Conservation (phyloP, 768 basidiomycete species). For the Kwoniella europaea region DNA sequence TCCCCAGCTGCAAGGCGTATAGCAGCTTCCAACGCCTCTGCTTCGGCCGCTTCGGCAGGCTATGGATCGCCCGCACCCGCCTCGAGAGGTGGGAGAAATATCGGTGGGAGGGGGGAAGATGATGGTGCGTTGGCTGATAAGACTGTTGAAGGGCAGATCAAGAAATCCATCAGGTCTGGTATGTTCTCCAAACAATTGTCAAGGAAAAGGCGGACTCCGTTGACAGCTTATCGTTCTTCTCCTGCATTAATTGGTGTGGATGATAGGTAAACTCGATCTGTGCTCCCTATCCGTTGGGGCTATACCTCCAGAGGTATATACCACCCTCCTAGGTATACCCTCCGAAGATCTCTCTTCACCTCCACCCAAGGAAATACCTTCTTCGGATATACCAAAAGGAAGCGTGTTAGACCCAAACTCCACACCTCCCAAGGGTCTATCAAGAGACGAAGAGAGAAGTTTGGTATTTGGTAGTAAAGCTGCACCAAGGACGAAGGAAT, state of each 20-base stretch:
- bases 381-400: neutral
- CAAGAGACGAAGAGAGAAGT: conserved; percentile 26
- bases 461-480: conserved; percentile 31
- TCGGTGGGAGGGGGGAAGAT: neutral
- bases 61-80: conserved; percentile 6
- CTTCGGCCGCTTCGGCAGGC: conserved; percentile 9
- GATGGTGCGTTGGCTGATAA: conserved; percentile 35
- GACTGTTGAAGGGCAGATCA: conserved; percentile 36
- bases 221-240: no score
- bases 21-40: conserved; percentile 7
- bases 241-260: neutral
- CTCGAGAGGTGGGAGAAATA: neutral
- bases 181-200: conserved; percentile 11
- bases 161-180: conserved; percentile 41
- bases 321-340: conserved; percentile 38
- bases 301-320: conserved; percentile 44
- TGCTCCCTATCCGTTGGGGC: conserved; percentile 26
- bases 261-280: conserved; percentile 48
- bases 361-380: conserved; percentile 16
- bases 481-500: conserved; percentile 29
- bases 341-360: conserved; percentile 34
- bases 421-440: conserved; percentile 12
- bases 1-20: conserved; percentile 14
- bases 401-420: conserved; percentile 17
- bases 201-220: neutral